These are phyloP conservation scores for Aspergillus udagawae DNA, from an alignment of 2,329 filamentous ascomycete species.

Conservation along the genomic window DNA sequence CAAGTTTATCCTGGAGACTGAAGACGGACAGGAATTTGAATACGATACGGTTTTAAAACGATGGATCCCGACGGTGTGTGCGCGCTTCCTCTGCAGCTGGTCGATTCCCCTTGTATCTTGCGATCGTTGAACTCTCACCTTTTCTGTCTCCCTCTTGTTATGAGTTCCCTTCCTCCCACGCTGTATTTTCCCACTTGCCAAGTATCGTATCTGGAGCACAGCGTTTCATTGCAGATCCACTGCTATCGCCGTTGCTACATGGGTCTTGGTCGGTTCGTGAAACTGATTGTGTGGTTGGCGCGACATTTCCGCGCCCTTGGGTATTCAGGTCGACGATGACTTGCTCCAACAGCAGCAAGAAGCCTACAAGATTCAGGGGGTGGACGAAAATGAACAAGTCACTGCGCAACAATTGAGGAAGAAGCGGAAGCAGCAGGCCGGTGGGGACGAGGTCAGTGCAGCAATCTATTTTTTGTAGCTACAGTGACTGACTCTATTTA, in stretches of 20 bases:
- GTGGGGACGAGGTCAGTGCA: conserved; percentile 48
- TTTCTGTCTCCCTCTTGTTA: neutral
- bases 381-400: conserved; percentile 52
- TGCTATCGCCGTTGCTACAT: conserved; percentile 12
- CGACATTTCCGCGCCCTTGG: conserved; percentile 23
- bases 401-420: conserved; percentile 47
- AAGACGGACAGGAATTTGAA: conserved; percentile 80
- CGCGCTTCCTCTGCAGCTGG: conserved; percentile 17
- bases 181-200: neutral
- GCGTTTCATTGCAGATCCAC: conserved; percentile 12
- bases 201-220: neutral
- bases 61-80: conserved; percentile 67
- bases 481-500: neutral
- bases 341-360: conserved; percentile 58
- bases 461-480: neutral
- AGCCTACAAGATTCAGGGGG: conserved; percentile 58
- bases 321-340: conserved; percentile 55
- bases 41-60: conserved; percentile 67
- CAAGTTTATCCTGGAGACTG: conserved; percentile 79
- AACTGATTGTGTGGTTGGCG: conserved; percentile 32
- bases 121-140: conserved; percentile 14
- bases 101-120: conserved; percentile 9
- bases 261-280: conserved; percentile 22
- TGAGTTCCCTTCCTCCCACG: conserved; percentile 3
- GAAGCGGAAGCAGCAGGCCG: conserved; percentile 50